Evolutionary conservation across 2,329 filamentous ascomycete species (phyloP).

Genomic region (Pseudofabraea citricarpa): DNA sequence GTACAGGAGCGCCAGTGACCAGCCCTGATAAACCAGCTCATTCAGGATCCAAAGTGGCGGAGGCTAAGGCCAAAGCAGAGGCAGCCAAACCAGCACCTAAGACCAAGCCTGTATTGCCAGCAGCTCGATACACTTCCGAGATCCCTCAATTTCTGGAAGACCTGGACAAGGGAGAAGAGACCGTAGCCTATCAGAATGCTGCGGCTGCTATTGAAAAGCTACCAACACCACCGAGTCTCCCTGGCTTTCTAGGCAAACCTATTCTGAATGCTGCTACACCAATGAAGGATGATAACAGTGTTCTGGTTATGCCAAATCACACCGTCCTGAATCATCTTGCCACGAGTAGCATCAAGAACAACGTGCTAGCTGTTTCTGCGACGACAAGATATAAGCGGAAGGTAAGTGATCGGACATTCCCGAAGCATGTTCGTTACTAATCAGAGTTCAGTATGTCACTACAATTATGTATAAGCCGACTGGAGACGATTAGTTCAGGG

Average conservation of each 20-base stretch:
- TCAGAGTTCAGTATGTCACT: slow-evolving; percentile 71
- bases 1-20: slow-evolving; percentile 10
- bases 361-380: slow-evolving; percentile 88
- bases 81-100: slow-evolving; percentile 33
- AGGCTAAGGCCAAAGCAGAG: slow-evolving; percentile 28
- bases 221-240: slow-evolving; percentile 78
- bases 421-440: background rate
- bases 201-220: slow-evolving; percentile 71
- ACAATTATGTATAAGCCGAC: slow-evolving; percentile 94
- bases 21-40: slow-evolving; percentile 12
- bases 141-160: slow-evolving; percentile 85
- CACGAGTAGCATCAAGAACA: slow-evolving; percentile 97
- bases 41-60: slow-evolving; percentile 27
- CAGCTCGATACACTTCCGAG: slow-evolving; percentile 61
- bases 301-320: slow-evolving; percentile 94
- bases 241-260: slow-evolving; percentile 87
- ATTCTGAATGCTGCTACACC: slow-evolving; percentile 88
- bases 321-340: slow-evolving; percentile 94
- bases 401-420: no score
- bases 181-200: slow-evolving; percentile 67
- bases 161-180: slow-evolving; percentile 80
- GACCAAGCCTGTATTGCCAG: slow-evolving; percentile 51
- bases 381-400: slow-evolving; percentile 98
- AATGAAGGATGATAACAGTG: slow-evolving; percentile 97
- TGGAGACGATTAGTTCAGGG: slow-evolving; percentile 43